Percentiles rank a stretch among this genome's conserved stretches.
phyloP scores from a whole-genome alignment of 768 basidiomycete species.

The Tubosaeta sp. region DNA sequence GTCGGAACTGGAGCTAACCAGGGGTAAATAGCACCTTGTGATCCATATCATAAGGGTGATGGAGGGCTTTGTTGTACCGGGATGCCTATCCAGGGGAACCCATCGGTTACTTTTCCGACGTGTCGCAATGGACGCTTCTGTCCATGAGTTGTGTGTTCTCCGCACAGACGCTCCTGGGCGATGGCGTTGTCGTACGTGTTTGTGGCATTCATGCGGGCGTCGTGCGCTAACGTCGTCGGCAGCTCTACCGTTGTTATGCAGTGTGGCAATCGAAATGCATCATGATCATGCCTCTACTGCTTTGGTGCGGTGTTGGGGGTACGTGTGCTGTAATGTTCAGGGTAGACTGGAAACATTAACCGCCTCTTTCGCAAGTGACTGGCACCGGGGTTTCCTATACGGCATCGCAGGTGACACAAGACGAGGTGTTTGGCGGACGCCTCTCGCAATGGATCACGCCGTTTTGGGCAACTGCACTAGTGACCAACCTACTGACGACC shows the following conservation, averaged over 20 bases:
- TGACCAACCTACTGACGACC: slow-evolving; percentile 32
- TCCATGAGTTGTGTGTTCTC: slow-evolving; percentile 22
- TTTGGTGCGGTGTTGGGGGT: slow-evolving; percentile 29
- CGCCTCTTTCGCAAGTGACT: slow-evolving; percentile 9
- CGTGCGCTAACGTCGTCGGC: not conserved
- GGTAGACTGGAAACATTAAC: not conserved
- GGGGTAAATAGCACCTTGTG: slow-evolving; percentile 20
- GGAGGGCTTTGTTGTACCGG: slow-evolving; percentile 24
- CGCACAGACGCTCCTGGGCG: slow-evolving; percentile 28
- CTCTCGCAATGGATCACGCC: slow-evolving; percentile 33
- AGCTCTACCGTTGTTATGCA: slow-evolving; percentile 30
- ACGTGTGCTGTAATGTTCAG: not conserved
- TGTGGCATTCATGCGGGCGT: not conserved
- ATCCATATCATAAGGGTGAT: slow-evolving; percentile 23
- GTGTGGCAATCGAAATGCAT: slow-evolving; percentile 29
- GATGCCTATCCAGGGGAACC: slow-evolving; percentile 18
- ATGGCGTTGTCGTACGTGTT: slow-evolving; percentile 25
- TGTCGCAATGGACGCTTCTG: slow-evolving; percentile 27
- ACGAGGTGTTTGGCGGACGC: slow-evolving; percentile 23
- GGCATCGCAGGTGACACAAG: slow-evolving; percentile 5
- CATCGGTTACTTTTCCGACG: slow-evolving; percentile 21
- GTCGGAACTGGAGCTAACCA: not conserved
- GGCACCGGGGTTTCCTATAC: slow-evolving; percentile 15
- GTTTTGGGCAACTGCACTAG: slow-evolving; percentile 30
- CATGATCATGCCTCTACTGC: slow-evolving; percentile 25